Percentiles rank a stretch among this genome's conserved stretches.
These are phyloP conservation scores for Exophiala dermatitidis DNA, from an alignment of 2,329 filamentous ascomycete genomes.

Conservation along the genomic window DNA sequence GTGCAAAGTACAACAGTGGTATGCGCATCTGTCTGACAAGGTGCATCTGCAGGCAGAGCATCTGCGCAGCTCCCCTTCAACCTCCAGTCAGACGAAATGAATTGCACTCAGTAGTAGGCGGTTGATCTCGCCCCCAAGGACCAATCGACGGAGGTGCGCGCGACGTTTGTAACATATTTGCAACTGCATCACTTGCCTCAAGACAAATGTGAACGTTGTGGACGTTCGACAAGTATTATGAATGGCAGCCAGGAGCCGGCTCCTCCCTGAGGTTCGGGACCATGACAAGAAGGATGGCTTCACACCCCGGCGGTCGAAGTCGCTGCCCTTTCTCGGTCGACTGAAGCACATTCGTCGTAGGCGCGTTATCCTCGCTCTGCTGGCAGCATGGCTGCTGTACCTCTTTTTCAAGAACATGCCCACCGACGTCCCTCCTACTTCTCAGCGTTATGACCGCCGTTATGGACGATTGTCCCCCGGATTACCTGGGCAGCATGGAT, in stretches of 20 bases:
- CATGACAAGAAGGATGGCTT: conserved; percentile 19
- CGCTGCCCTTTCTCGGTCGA: conserved; percentile 15
- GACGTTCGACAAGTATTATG: conserved; percentile 1
- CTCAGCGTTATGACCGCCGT: conserved; percentile 29
- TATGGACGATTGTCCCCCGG: conserved; percentile 16
- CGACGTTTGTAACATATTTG: background rate
- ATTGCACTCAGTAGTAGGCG: background rate
- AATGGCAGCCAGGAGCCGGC: conserved; percentile 24
- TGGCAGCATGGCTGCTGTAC: conserved; percentile 50
- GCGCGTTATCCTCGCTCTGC: conserved; percentile 44
- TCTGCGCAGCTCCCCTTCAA: background rate
- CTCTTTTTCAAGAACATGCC: conserved; percentile 61
- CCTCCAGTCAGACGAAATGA: background rate
- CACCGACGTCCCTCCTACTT: conserved; percentile 37
- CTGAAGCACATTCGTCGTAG: conserved; percentile 37
- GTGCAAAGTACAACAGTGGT: background rate
- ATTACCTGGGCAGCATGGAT: background rate
- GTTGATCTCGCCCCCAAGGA: background rate
- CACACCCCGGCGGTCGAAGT: conserved; percentile 3
- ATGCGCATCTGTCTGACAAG: background rate
- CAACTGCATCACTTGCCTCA: background rate
- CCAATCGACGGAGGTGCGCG: too few relatives aligned
- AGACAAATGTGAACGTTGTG: conserved; percentile 11
- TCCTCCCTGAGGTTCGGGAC: conserved; percentile 9
- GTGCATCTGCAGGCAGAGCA: background rate